Evolutionary conservation across 2,329 filamentous ascomycete genomes (phyloP), one percentile per base, ranked within the genome.

Genomic region (Penicillium sp.): DNA sequence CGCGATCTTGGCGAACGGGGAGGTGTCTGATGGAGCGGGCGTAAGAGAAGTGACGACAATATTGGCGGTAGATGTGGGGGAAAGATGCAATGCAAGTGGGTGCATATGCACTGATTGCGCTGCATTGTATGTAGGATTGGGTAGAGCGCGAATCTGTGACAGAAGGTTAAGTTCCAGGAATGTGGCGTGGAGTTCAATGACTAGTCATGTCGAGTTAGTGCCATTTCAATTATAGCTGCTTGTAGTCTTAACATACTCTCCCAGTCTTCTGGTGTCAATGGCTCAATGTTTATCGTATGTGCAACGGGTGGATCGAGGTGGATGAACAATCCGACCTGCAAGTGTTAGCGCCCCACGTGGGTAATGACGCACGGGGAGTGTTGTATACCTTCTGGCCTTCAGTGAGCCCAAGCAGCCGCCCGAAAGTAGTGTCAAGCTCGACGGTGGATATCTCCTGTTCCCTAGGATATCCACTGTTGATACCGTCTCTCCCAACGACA

Each of bases 271-370:
- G 91, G 83, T 0, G 93, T 97, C 61, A 97, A 72, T 31, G 93
- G 93, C 67, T 98, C 94, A 60, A 98, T 97, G 65, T 96, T 89
- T 69, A 98, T 85, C 2, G 90, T 97, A 68, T 96, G 88, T 43
- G 89, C 88, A 56, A 93, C 73, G 2, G 90, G 89, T 43, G 91
- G 91, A 65, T 98, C 89, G 55, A 96, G 73, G 68, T 98, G 93
- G 56, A 98, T 77, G 32, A 75, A 68, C 43, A 85, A 70, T 35
- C 77, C 77, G 57, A 83, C 77, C 77, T 79, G 65, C 46, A 51
- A 52, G 42, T 32, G 57, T 71, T 54, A 68, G 57, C 47, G 60
- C 43, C 77, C 41, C 74, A 75, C 57, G 38, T 38, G 48, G 41
- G 34, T 12, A 38, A 48, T 24, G 24, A 22, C 13, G 24, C 22